A percentile compares a stretch with the other conserved stretches of the same genome.
phyloP scores from a whole-genome alignment of 2,329 filamentous ascomycete species.

The Cryphonectria naterciae region DNA sequence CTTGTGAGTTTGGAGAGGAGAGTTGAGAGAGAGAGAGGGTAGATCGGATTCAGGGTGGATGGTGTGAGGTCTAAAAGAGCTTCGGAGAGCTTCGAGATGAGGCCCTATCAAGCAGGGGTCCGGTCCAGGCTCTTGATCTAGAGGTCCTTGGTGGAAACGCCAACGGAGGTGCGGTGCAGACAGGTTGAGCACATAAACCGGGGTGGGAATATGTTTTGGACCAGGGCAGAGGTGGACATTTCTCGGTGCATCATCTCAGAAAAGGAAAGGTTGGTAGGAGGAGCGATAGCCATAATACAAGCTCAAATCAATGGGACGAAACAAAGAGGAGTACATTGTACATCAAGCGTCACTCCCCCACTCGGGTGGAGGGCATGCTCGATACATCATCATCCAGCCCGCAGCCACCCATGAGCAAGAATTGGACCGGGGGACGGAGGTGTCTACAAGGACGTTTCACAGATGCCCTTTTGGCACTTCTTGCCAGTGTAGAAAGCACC shows the following conservation, averaged over 20 bases:
- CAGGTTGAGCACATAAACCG: conserved; percentile 6
- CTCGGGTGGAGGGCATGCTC: neutral
- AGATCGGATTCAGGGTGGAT: neutral
- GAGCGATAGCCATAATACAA: neutral
- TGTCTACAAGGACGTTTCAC: conserved; percentile 7
- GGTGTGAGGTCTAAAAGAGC: neutral
- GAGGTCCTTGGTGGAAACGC: conserved; percentile 3
- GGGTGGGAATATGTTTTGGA: neutral
- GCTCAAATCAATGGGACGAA: neutral
- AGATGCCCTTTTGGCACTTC: neutral
- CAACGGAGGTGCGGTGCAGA: conserved; percentile 3
- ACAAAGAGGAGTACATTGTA: neutral
- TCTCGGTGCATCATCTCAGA: conserved; percentile 21
- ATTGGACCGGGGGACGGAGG: neutral
- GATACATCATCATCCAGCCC: neutral
- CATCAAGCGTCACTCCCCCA: neutral
- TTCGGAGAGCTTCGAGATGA: conserved; percentile 14
- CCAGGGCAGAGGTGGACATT: neutral
- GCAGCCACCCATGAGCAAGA: neutral
- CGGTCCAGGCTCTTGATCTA: neutral
- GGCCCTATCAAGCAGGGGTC: conserved; percentile 11
- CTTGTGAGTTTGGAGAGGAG: neutral
- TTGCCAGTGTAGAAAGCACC: neutral
- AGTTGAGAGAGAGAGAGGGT: neutral
- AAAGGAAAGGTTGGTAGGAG: neutral